These are phyloP conservation scores for Fusarium nygamai DNA, from an alignment of 2,329 filamentous ascomycete genomes.

Conservation along the genomic window DNA sequence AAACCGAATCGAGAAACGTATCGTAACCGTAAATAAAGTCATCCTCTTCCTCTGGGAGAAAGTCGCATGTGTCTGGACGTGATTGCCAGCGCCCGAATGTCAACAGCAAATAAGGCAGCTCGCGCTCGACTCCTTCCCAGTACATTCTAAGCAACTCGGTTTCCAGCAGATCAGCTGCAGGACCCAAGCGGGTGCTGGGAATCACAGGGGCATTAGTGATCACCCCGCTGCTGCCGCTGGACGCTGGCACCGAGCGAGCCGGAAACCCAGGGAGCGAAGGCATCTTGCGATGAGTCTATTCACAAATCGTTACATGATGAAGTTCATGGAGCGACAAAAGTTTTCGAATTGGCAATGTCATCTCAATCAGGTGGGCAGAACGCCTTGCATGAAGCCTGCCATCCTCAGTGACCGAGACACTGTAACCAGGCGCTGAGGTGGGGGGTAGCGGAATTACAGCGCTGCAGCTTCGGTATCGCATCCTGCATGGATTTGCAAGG, in stretches of 20 bases:
- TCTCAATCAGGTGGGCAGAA: not conserved
- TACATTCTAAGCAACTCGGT: conserved; percentile 43
- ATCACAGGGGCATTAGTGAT: conserved; percentile 12
- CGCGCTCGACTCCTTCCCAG: conserved; percentile 49
- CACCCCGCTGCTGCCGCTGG: not conserved
- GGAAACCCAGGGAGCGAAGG: not conserved
- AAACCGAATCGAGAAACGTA: conserved; percentile 52
- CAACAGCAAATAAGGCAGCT: conserved; percentile 48
- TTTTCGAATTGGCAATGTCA: not conserved
- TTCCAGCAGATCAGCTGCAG: conserved; percentile 1
- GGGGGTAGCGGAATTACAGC: conserved; percentile 9
- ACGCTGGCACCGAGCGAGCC: not conserved
- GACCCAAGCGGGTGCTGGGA: conserved; percentile 1
- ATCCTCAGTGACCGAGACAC: not conserved
- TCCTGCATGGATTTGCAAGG: not conserved
- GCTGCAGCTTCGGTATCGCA: not conserved
- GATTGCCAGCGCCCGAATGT: conserved; percentile 49
- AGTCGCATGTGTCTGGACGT: conserved; percentile 14
- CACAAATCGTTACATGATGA: not conserved
- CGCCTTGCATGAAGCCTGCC: not conserved
- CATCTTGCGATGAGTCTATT: not conserved
- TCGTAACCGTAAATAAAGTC: conserved; percentile 50
- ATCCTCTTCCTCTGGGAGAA: conserved; percentile 42
- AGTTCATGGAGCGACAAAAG: fast-evolving
- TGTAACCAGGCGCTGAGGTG: not conserved